Conservation (phyloP, 2,329 filamentous ascomycete species). For the Chalaropsis thielavioides region DNA sequence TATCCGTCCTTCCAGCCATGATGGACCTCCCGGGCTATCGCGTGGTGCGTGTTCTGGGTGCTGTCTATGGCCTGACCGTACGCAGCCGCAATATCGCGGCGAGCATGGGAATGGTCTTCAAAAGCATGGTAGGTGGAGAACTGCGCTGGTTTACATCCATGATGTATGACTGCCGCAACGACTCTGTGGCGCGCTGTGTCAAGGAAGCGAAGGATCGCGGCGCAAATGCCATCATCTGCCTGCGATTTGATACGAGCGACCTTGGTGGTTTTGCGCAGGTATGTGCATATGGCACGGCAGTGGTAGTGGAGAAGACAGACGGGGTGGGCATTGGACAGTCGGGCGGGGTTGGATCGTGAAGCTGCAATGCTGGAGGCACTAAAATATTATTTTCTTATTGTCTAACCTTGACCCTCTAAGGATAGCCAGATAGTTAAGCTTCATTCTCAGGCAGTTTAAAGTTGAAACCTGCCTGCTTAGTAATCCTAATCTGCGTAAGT, state of each 20-base stretch:
- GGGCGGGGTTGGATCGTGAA: background rate
- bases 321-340: background rate
- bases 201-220: conserved; percentile 42
- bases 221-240: conserved; percentile 44
- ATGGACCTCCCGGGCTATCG: background rate
- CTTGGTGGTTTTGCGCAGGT: background rate
- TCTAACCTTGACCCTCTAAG: too few species aligned
- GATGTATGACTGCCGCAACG: conserved; percentile 38
- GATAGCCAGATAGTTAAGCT: too few species aligned
- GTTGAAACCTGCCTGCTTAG: too few species aligned
- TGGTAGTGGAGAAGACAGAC: background rate
- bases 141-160: background rate
- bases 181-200: conserved; percentile 41
- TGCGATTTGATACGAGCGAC: conserved; percentile 38
- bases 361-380: background rate
- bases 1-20: background rate
- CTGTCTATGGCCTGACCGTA: background rate
- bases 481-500: too few species aligned
- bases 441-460: too few species aligned
- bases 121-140: background rate
- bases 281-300: background rate
- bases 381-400: too few species aligned
- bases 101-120: background rate
- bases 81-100: background rate
- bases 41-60: background rate